Evolutionary conservation across 257 asterid species (phyloP).

Genomic region (Capsicum chinense): DNA sequence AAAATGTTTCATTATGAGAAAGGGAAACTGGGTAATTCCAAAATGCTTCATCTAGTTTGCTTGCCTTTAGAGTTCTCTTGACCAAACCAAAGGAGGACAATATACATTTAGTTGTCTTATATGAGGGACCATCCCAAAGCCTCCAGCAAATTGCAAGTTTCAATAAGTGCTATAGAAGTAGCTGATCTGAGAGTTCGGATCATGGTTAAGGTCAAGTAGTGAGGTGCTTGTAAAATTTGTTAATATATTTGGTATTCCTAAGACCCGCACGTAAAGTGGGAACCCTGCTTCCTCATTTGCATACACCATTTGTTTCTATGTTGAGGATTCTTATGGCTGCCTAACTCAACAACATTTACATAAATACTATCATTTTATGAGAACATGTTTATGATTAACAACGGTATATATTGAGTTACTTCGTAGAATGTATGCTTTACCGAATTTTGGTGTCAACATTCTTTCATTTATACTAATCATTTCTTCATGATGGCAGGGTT

Average conservation of each 20-base stretch:
- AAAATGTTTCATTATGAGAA: background rate
- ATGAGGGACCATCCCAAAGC: background rate
- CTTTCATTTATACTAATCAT: slow-evolving; percentile 23
- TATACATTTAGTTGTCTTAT: background rate
- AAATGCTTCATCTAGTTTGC: background rate
- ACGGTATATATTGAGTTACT: background rate
- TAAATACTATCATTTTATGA: background rate
- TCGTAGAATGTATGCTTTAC: background rate
- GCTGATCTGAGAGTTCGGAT: background rate
- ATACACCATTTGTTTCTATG: background rate
- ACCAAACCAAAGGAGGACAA: background rate
- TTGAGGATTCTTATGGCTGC: background rate
- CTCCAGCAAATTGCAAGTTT: slow-evolving; percentile 12
- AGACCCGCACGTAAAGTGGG: background rate
- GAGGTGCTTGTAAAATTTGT: slow-evolving; percentile 20
- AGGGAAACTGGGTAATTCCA: background rate
- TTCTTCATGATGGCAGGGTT: slow-evolving; percentile 66
- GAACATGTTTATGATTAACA: background rate
- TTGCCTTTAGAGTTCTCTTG: slow-evolving; percentile 1
- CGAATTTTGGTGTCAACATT: background rate
- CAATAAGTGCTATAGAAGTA: slow-evolving; percentile 18
- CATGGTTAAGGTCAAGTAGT: background rate
- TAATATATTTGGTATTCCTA: background rate
- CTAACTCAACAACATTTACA: background rate
- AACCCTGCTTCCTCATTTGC: background rate